Base-by-base conservation (phyloP, 345 rosid species). In the Corchorus capsularis region DNA sequence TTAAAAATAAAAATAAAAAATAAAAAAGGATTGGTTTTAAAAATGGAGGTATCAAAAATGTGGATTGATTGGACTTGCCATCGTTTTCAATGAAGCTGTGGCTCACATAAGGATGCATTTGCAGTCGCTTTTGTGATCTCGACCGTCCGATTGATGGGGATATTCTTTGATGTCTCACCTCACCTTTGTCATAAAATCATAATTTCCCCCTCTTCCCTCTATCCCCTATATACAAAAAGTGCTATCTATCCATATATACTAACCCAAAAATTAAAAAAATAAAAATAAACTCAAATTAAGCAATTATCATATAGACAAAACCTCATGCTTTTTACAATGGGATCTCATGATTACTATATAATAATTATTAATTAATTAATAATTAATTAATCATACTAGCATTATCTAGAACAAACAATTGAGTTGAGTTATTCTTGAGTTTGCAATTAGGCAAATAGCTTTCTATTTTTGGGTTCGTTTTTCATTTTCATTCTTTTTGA, bases 111-210 rank as follows among this genome's bases (percentile, higher is more conserved):
- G 75, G 53, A 71, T 19, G 64, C 64, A 71, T 37, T 14, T 14
- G 35, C 69, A 63, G n/a, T 74, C 60, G 49, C 60, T 50, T 74
- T 74, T 47, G 11, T 74, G 32, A 74, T 74, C 77, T 61, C 16
- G 19, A 74, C 77, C 77, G 49, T 47, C 45, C 59, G 59, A 74
- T 62, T 49, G 69, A 62, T 35, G 35, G 43, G 43, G 43, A 39
- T 39, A 39, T 39, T 39, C 43, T 39, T 39, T 39, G 43, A 39
- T 39, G 43, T 39, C 43, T 39, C 43, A 39, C 43, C 43, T 39
- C 43, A 39, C 43, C 43, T 39, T 39, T 39, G 43, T 39, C 43
- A 39, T 39, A 39, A 39, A 3, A 6, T 39, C 43, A 39, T 39
- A 39, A 39, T 39, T 39, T 39, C 43, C 43, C 43, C 6, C 6